These are phyloP conservation scores for Podospora conica DNA, from an alignment of 495 filamentous ascomycete genomes.

Conservation along the genomic window DNA sequence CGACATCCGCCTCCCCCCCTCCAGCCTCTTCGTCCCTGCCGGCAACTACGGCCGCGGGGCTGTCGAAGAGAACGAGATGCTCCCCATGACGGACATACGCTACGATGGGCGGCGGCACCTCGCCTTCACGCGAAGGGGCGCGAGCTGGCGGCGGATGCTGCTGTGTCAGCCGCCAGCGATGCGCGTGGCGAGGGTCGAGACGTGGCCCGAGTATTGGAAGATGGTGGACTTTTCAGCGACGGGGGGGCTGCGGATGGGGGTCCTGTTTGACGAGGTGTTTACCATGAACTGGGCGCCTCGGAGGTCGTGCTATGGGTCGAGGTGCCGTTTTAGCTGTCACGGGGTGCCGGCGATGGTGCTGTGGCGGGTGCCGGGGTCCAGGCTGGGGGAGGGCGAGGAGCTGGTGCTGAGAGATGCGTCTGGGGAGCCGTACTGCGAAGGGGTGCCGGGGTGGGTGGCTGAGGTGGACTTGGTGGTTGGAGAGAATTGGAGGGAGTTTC, in stretches of 20 bases:
- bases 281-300: background rate
- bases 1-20: background rate
- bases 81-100: background rate
- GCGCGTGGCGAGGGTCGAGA: background rate
- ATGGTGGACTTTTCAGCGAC: background rate
- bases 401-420: background rate
- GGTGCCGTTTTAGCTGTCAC: background rate
- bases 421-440: background rate
- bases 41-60: background rate
- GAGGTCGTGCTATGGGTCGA: background rate
- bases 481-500: background rate
- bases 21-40: background rate
- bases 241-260: constrained; percentile 9
- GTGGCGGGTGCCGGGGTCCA: background rate
- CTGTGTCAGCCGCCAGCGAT: constrained; percentile 10
- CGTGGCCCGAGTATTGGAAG: background rate
- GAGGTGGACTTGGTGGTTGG: constrained; percentile 8
- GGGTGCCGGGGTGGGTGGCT: background rate
- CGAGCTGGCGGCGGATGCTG: constrained; percentile 19
- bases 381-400: background rate
- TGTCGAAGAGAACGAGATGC: no score
- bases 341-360: background rate
- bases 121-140: constrained; percentile 10
- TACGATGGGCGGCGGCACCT: background rate
- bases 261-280: constrained; percentile 5